Evolutionary conservation across 345 rosid genomes (phyloP), one percentile per base, ranked within the genome.

Genomic region (Erodium maritimum): DNA sequence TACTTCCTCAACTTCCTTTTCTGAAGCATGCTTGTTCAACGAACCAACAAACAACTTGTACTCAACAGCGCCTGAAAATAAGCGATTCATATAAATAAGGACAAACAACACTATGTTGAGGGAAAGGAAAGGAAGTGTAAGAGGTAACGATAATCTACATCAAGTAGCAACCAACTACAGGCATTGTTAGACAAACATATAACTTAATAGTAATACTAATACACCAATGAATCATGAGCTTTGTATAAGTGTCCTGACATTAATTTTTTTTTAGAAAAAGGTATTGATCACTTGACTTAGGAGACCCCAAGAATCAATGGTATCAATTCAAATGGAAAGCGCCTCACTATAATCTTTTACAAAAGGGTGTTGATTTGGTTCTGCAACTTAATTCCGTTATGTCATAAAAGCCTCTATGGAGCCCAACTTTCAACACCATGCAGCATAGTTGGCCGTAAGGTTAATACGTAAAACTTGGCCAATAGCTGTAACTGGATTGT

Each of bases 1-100:
- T 82, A 93, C 99, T 79, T 83, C 95, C 81, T 90, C 90, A 61
- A 93, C 84, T 81, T 89, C 99, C 75, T 79, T 85, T 74, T 87
- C 97, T 55, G 85, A 75, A 65, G 99, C 99, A 69, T 87, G 96
- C 77, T 87, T 93, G 75, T 80, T 83, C 64, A 93, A 69, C 8
- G 97, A 87, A 37, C 99, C 99, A 54, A 93, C 99, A 46, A 93
- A 93, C 65, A 93, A 77, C 71, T 89, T 93, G 82, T 80, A 87
- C 79, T 93, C 99, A 29, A 85, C 79, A 0, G 99, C 90, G 70
- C 95, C 96, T 93, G 60, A 59, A 62, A 77, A 52, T 37, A 72
- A 56, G 58, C 51, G 56, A 24, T 66, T 24, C 42, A 63, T 46
- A 67, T 61, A 46, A 62, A 55, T 21, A 59, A 42, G 56, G 61